phyloP scores from a whole-genome alignment of 129 eudicot species.

The Arctium minus region DNA sequence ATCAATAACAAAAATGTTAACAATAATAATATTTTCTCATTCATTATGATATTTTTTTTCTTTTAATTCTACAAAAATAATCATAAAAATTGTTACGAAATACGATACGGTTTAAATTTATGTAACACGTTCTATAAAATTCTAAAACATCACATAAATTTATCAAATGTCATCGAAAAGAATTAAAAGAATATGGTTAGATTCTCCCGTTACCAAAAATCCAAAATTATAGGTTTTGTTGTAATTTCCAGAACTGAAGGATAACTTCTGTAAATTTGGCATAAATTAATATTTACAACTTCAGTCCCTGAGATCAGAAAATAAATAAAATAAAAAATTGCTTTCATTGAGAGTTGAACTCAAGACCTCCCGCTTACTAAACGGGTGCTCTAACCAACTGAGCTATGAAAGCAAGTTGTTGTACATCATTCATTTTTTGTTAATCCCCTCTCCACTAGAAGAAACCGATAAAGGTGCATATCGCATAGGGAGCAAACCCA shows the following conservation, averaged over 20 bases:
- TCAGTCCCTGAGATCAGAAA: neutral
- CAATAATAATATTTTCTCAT: neutral
- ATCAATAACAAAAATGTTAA: neutral
- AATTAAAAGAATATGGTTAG: neutral
- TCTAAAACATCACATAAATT: neutral
- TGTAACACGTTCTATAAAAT: no score
- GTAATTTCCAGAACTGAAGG: neutral
- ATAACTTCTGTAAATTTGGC: neutral
- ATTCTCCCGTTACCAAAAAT: no score
- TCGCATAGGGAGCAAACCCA: neutral
- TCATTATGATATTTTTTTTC: neutral
- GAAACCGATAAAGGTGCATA: neutral
- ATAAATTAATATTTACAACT: neutral
- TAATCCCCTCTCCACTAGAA: neutral
- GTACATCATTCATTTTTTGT: no score
- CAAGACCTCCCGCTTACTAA: slow-evolving; percentile 99
- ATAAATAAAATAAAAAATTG: neutral
- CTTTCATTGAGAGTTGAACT: slow-evolving; percentile 88
- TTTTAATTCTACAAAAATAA: neutral
- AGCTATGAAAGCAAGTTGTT: slow-evolving; percentile 42
- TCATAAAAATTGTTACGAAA: neutral
- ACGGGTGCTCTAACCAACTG: slow-evolving; percentile 58
- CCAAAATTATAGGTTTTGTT: neutral
- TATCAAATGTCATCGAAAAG: neutral
- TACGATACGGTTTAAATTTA: neutral